Evolutionary conservation across 2,329 filamentous ascomycete species (phyloP).

Genomic region (Epichloe baconii): DNA sequence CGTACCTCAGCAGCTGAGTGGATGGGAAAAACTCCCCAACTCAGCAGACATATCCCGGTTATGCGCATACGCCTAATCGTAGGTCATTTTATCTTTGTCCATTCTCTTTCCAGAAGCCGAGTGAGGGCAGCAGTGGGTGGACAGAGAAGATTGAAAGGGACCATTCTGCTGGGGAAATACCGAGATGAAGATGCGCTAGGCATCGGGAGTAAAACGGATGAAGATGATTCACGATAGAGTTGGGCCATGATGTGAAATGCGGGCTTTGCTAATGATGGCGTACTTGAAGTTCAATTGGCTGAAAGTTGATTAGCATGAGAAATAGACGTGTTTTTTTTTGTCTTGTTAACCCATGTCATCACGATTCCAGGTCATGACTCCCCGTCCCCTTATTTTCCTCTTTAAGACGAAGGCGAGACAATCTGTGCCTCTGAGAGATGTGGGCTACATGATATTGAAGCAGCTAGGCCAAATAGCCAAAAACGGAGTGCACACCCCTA

Average conservation of each 20-base stretch:
- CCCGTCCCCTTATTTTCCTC: too few relatives aligned
- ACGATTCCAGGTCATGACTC: background rate
- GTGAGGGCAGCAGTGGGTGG: too few relatives aligned
- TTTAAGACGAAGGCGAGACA: too few relatives aligned
- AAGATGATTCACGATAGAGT: conserved; percentile 8
- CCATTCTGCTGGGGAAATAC: background rate
- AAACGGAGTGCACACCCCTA: too few relatives aligned
- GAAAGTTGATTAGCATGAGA: conserved; percentile 21
- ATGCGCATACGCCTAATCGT: too few relatives aligned
- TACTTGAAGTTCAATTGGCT: conserved; percentile 13
- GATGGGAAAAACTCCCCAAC: too few relatives aligned
- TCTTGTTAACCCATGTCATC: background rate
- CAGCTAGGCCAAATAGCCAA: too few relatives aligned
- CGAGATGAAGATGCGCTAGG: background rate
- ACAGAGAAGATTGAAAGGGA: background rate
- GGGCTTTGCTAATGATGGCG: conserved; percentile 13
- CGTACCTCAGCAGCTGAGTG: conserved; percentile 46
- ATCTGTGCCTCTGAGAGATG: too few relatives aligned
- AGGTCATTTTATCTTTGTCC: too few relatives aligned
- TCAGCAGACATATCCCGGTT: too few relatives aligned
- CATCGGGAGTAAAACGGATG: background rate
- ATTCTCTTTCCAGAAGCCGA: too few relatives aligned
- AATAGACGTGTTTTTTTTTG: conserved; percentile 15
- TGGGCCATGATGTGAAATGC: conserved; percentile 8
- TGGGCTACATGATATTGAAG: too few relatives aligned